Conservation (phyloP, 108 stramenopile species). For the Schizochytrium sp. region DNA sequence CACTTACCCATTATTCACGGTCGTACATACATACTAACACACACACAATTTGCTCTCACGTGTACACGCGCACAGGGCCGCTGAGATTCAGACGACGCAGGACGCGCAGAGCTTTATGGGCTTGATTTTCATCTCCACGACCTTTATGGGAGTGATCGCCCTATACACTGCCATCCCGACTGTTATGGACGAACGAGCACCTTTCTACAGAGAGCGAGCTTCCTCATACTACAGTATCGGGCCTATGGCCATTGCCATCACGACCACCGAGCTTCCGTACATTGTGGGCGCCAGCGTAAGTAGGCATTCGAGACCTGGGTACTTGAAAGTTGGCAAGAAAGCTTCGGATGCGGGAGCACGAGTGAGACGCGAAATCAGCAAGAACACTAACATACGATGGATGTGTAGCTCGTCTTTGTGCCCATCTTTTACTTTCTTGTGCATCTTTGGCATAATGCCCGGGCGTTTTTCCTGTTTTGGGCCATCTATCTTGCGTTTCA, state of each 20-base stretch:
- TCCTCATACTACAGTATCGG: not conserved
- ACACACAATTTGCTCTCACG: too few relatives aligned
- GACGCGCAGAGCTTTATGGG: not conserved
- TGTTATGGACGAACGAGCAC: not conserved
- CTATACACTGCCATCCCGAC: not conserved
- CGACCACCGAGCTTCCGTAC: not conserved
- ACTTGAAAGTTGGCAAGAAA: too few relatives aligned
- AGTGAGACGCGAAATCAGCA: not conserved
- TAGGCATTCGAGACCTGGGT: too few relatives aligned
- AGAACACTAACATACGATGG: not conserved
- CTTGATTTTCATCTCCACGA: not conserved
- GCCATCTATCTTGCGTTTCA: not conserved
- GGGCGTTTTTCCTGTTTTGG: conserved; percentile 1
- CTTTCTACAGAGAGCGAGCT: not conserved
- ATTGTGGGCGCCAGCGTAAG: not conserved
- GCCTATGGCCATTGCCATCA: not conserved
- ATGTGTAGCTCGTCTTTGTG: not conserved
- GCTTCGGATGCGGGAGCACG: too few relatives aligned
- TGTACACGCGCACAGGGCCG: too few relatives aligned
- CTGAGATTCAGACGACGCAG: not conserved
- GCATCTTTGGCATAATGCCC: not conserved
- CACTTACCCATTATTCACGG: too few relatives aligned
- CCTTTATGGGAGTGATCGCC: not conserved
- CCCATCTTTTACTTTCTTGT: not conserved
- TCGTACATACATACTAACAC: too few relatives aligned